Percentiles rank a stretch among this genome's conserved stretches.
These are phyloP conservation scores for Taphrina deformans DNA, from an alignment of 1,139 yeast species.

Conservation along the genomic window DNA sequence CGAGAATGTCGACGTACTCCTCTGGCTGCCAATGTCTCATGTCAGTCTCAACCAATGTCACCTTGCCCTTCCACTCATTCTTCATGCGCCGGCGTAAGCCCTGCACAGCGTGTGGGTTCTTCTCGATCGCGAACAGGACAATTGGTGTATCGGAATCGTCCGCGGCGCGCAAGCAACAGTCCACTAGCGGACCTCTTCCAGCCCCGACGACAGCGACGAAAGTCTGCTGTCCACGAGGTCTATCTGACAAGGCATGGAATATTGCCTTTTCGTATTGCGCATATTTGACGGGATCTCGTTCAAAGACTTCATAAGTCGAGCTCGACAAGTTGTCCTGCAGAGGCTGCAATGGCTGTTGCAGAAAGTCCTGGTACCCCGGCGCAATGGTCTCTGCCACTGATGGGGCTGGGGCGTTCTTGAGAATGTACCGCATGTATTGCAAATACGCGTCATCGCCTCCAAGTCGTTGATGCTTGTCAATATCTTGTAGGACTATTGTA, in stretches of 20 bases:
- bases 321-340: constrained; percentile 57
- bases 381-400: constrained; percentile 47
- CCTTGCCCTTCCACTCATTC: constrained; percentile 51
- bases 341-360: constrained; percentile 72
- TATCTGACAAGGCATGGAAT: constrained; percentile 55
- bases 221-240: constrained; percentile 34
- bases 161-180: constrained; percentile 53
- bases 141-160: constrained; percentile 45
- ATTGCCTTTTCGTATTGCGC: constrained; percentile 67
- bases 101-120: constrained; percentile 61
- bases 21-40: constrained; percentile 54
- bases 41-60: constrained; percentile 58
- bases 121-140: constrained; percentile 63
- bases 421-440: constrained; percentile 56
- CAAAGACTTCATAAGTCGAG: constrained; percentile 66
- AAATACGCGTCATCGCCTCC: constrained; percentile 54
- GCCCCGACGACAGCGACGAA: constrained; percentile 73
- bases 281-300: constrained; percentile 67
- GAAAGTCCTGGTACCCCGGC: constrained; percentile 47
- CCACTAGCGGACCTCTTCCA: constrained; percentile 79
- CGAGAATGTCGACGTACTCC: constrained; percentile 55
- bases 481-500: constrained; percentile 44
- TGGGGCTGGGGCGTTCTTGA: constrained; percentile 46
- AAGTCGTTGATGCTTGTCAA: constrained; percentile 41
- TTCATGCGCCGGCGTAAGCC: constrained; percentile 50